Conservation (phyloP, 805 yeast genomes). For the Nakazawaea peltata region DNA sequence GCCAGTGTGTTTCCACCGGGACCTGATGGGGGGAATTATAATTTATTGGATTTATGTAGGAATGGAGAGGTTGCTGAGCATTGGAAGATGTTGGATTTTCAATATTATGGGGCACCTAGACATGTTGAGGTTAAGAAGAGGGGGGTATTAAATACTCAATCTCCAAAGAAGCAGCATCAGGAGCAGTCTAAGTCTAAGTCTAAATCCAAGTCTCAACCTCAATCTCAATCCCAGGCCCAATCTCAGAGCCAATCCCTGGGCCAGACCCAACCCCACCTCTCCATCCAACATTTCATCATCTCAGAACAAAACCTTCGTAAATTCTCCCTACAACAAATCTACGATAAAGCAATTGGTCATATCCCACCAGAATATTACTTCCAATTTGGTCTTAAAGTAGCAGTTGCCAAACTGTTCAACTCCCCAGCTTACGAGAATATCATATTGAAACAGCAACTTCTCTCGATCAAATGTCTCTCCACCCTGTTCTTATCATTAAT, state of each 20-base stretch:
- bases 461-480: conserved; percentile 58
- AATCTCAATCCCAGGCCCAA: neutral
- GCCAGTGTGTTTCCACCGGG: conserved; percentile 32
- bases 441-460: conserved; percentile 47
- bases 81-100: conserved; percentile 50
- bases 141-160: conserved; percentile 12
- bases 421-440: conserved; percentile 44
- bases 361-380: conserved; percentile 60
- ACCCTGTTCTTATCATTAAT: conserved; percentile 56
- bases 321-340: conserved; percentile 51
- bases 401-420: conserved; percentile 68
- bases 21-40: conserved; percentile 13
- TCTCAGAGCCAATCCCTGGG: neutral
- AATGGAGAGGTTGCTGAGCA: conserved; percentile 36
- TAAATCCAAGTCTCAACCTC: neutral
- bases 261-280: neutral
- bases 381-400: conserved; percentile 52
- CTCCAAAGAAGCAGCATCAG: too few species aligned
- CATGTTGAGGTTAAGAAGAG: conserved; percentile 15
- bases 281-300: conserved; percentile 38
- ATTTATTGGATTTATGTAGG: conserved; percentile 19
- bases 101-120: conserved; percentile 32
- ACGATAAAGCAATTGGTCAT: conserved; percentile 46
- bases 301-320: conserved; percentile 50
- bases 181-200: too few species aligned